Evolutionary conservation across 495 filamentous ascomycete species (phyloP), one percentile per base, ranked within the genome.

Genomic region (Hyaloscypha variabilis): DNA sequence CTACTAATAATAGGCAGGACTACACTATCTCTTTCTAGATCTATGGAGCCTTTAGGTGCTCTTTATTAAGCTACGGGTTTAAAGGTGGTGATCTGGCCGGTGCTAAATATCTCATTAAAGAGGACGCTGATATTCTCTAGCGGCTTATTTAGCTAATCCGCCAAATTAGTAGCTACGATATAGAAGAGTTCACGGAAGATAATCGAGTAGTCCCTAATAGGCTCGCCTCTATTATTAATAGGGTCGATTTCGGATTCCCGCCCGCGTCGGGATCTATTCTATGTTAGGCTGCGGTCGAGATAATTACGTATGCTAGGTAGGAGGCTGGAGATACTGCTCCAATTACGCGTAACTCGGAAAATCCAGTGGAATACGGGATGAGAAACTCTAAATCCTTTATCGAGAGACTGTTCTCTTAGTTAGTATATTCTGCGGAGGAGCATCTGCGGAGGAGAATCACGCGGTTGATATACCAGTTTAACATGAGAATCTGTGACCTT

Each of bases 111-210:
- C 63, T 89, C 85, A 56, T 94, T 88, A 77, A 91, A 94, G 3
- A 97, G 81, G 11, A 88, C 80, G 2, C 93, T 93, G 8, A 92
- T 74, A n/a, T 88, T 76, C 6, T 81, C 78, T 3, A 94, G 74
- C 4, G 83, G 77, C 34, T 84, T 79, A 66, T 88, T 80, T 65
- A 94, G 76, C 52, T 83, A 79, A 2, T 83, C 78, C 13, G 93
- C 90, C n/a, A 97, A 83, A 49, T 85, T 83, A 6, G 87, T 80
- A 0, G 93, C 92, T 14, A 91, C 87, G 19, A 91, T 80, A 68
- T 91, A 95, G 76, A 96, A 96, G 11, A 91, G 80, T 63, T 94
- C 91, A n/a, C 91, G 89, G 76, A 97, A 93, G n/a, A 91, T 79
- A 23, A 87, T 80, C 36, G 90, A 86, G 69, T 94, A 93, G 63